Evolutionary conservation across 768 basidiomycete genomes (phyloP).

Genomic region (Pleurotus sapidus): DNA sequence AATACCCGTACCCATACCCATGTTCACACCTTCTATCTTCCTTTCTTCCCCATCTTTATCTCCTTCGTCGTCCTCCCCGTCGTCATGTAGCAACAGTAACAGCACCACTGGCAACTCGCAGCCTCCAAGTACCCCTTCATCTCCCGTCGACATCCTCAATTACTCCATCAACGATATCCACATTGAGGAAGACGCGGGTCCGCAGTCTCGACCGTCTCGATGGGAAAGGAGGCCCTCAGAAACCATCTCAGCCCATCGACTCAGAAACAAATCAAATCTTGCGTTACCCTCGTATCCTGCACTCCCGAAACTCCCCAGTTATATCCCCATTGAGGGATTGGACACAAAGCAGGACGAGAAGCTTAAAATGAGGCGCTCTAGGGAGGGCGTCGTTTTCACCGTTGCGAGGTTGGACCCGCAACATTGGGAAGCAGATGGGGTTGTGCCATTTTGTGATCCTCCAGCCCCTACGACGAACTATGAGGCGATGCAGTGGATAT

Average conservation of each 20-base stretch:
- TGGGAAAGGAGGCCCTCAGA: not conserved
- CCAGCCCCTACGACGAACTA: not conserved
- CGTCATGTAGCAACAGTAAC: too few relatives aligned
- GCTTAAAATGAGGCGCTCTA: not conserved
- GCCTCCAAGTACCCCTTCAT: not conserved
- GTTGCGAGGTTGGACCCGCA: not conserved
- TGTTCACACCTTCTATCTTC: conserved; percentile 2
- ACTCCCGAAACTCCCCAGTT: not conserved
- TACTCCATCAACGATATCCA: too few relatives aligned
- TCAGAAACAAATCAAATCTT: not conserved
- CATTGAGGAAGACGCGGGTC: not conserved
- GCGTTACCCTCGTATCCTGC: not conserved
- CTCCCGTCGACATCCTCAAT: not conserved
- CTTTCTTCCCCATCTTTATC: not conserved
- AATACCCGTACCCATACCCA: not conserved
- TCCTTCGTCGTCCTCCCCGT: not conserved
- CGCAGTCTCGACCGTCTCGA: not conserved
- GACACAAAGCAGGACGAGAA: conserved; percentile 7
- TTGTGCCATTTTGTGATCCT: too few relatives aligned
- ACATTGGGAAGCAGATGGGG: too few relatives aligned
- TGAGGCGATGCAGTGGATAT: not conserved
- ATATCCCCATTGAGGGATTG: conserved; percentile 3
- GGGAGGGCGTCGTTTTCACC: conserved; percentile 1
- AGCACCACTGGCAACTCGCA: too few relatives aligned
- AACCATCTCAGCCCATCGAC: not conserved